phyloP scores from a whole-genome alignment of 257 asterid genomes.

The Handroanthus guayacan region DNA sequence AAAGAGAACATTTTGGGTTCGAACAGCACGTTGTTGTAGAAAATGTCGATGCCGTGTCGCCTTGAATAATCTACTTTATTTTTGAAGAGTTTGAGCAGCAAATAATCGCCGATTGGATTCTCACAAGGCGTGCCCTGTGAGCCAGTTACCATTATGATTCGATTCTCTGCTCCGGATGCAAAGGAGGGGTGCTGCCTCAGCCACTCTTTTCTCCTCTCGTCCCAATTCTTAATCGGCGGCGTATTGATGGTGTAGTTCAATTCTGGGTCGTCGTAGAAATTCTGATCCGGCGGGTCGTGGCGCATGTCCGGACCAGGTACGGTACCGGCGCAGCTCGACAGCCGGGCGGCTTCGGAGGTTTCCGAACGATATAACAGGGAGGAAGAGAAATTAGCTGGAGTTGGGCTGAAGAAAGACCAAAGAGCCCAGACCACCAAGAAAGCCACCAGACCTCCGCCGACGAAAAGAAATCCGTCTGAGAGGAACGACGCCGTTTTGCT shows the following conservation, averaged over 20 bases:
- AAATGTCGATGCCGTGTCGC: conserved; percentile 69
- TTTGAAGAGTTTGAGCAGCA: conserved; percentile 71
- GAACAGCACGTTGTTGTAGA: conserved; percentile 70
- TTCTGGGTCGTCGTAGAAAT: conserved; percentile 69
- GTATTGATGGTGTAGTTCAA: conserved; percentile 64
- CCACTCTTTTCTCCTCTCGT: conserved; percentile 68
- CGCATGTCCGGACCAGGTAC: conserved; percentile 15
- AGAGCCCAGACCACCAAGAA: conserved; percentile 53
- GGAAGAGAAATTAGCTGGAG: conserved; percentile 22
- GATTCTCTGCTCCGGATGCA: conserved; percentile 42
- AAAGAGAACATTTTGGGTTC: conserved; percentile 73
- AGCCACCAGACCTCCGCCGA: conserved; percentile 53
- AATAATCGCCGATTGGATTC: conserved; percentile 74
- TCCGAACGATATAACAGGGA: conserved; percentile 1
- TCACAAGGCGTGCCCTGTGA: conserved; percentile 78
- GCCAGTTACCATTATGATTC: conserved; percentile 74
- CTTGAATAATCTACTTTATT: conserved; percentile 83
- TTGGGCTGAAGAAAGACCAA: conserved; percentile 52
- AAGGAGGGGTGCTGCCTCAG: conserved; percentile 68
- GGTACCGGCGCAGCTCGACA: background rate
- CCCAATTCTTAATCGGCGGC: conserved; percentile 68
- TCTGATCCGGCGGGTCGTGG: conserved; percentile 60
- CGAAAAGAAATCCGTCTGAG: conserved; percentile 49
- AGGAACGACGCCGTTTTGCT: conserved; percentile 39
- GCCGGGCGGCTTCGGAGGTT: background rate